phyloP scores from a whole-genome alignment of 257 asterid species.

The Catharanthus roseus region DNA sequence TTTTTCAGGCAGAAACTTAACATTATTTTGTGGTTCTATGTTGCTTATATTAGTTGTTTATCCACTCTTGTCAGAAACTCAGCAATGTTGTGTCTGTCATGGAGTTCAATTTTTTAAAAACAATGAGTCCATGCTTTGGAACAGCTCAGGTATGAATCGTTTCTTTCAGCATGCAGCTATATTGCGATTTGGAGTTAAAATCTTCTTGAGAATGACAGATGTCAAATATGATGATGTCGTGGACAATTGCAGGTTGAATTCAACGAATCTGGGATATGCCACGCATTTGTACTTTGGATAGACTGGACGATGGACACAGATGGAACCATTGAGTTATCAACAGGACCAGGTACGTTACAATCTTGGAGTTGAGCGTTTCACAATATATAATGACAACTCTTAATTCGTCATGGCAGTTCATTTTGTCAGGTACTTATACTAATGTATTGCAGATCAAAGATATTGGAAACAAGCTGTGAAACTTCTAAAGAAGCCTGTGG shows the following conservation, averaged over 20 bases:
- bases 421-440: neutral
- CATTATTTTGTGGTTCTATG: neutral
- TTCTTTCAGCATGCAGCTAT: conserved; percentile 4
- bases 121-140: conserved; percentile 61
- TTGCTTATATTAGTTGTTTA: neutral
- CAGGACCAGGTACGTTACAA: conserved; percentile 73
- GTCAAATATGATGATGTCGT: neutral
- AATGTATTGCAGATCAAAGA: conserved; percentile 48
- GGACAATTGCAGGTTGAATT: conserved; percentile 46
- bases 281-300: conserved; percentile 85
- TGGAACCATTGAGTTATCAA: conserved; percentile 38
- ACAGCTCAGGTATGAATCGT: conserved; percentile 55
- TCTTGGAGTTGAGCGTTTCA: neutral
- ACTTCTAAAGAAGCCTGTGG: conserved; percentile 56
- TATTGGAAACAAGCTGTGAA: conserved; percentile 91
- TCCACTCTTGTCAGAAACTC: conserved; percentile 47
- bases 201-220: conserved; percentile 4
- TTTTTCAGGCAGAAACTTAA: neutral
- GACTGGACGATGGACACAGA: conserved; percentile 73
- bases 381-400: neutral
- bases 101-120: conserved; percentile 73
- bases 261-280: conserved; percentile 60
- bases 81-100: conserved; percentile 52
- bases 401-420: neutral
- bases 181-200: neutral